Evolutionary conservation across 768 basidiomycete species (phyloP).

Genomic region (Cytidiella melzeri): DNA sequence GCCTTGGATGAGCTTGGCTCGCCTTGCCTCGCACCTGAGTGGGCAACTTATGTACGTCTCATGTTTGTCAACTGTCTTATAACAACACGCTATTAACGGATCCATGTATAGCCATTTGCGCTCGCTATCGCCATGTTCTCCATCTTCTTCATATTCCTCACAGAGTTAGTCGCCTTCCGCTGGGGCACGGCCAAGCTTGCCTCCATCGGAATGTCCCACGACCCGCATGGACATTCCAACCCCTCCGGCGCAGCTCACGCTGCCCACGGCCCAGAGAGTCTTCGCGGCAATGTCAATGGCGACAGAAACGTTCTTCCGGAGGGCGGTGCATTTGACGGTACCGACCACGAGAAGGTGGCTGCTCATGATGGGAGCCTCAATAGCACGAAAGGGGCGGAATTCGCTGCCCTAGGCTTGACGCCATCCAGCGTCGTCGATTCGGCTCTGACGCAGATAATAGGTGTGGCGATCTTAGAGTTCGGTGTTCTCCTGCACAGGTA

Average conservation of each 20-base stretch:
- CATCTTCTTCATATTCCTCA: constrained; percentile 78
- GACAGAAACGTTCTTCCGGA: constrained; percentile 4
- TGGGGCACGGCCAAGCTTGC: constrained; percentile 73
- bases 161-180: constrained; percentile 83
- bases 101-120: constrained; percentile 61
- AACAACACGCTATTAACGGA: background rate
- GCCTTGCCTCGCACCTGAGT: constrained; percentile 61
- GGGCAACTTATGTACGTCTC: constrained; percentile 67
- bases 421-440: constrained; percentile 27
- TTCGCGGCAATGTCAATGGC: constrained; percentile 5
- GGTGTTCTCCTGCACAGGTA: constrained; percentile 85
- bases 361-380: constrained; percentile 1
- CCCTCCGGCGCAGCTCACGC: constrained; percentile 66
- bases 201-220: constrained; percentile 57
- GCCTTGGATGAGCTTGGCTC: constrained; percentile 66
- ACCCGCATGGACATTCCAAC: constrained; percentile 59
- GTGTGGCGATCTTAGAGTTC: constrained; percentile 89
- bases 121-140: constrained; percentile 76
- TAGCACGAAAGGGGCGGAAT: constrained; percentile 1
- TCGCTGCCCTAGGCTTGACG: constrained; percentile 5
- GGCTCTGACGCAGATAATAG: constrained; percentile 67
- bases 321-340: background rate
- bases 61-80: too few relatives aligned
- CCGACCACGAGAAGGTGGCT: background rate
- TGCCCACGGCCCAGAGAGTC: constrained; percentile 37